Base-by-base conservation (phyloP, 2,329 filamentous ascomycete species). In the Fusarium nurragi region DNA sequence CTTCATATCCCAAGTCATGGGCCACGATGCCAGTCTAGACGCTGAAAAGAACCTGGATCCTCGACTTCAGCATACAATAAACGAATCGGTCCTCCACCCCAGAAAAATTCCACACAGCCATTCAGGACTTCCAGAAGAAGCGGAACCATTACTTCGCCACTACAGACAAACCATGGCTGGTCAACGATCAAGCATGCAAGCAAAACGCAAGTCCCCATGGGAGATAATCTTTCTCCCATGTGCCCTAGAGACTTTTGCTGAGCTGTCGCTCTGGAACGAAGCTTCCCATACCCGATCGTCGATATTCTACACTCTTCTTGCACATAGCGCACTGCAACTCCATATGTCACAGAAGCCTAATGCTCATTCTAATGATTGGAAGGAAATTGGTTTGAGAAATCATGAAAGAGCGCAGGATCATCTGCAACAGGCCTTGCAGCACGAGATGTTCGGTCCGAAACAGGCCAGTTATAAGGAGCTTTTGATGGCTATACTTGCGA, bases 321-420 rank as follows among this genome's bases (percentile, higher is more conserved):
- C 80, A 2, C 77, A 80, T 8, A 80, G 79, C 38, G 80, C 80
- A 0, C 77, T 80, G n/a, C 78, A 78, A 36, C 65, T 81, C 0
- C 69, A 76, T 9, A 70, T 73, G 19, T 54, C 65, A 0, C 52
- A 65, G 5, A 55, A 62, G 0, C 53, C 57, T 3, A 59, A 28
- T 9, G 25, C 44, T 8, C 40, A 53, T 16, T 41, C 49, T 5
- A 49, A 59, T 59, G 23, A 73, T 9, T 77, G 76, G 62, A 71
- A 73, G 1, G 68, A 72, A 0, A 47, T 76, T n/a, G 75, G 69
- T 0, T 16, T 69, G 5, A 45, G 53, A n/a, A 73, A 77, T 25
- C 75, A 76, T 19, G 63, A 69, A 4, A 59, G 70, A 12, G 73
- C 76, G 1, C 71, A 78, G 44, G 65, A 73, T 12, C 72, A 76